These are phyloP conservation scores for Coemansia sp. DNA, from an alignment of 192 early-diverging fungal genomes.

Conservation along the genomic window DNA sequence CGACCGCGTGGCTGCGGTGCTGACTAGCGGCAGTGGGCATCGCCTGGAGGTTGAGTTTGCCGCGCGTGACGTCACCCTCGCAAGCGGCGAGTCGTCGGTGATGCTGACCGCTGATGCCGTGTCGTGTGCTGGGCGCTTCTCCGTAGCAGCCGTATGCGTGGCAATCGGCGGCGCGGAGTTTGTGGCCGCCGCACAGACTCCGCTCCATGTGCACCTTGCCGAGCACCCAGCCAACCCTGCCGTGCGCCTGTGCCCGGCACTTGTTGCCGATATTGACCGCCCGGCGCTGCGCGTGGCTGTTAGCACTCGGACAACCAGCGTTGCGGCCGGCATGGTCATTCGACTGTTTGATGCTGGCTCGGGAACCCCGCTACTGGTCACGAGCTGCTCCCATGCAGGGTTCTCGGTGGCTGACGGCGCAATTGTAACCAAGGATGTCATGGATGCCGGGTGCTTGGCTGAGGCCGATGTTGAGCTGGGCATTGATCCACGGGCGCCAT, in stretches of 20 bases:
- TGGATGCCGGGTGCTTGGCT: background rate
- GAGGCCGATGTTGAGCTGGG: constrained; percentile 7
- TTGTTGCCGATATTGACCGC: background rate
- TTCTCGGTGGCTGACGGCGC: constrained; percentile 5
- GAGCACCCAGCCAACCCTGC: constrained; percentile 12
- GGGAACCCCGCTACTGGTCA: constrained; percentile 4
- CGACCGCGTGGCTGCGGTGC: constrained; percentile 15
- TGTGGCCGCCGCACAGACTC: constrained; percentile 16
- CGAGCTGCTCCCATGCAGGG: background rate
- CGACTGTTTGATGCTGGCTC: constrained; percentile 20
- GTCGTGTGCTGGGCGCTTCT: constrained; percentile 38
- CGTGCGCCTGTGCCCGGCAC: background rate
- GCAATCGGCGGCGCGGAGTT: constrained; percentile 16
- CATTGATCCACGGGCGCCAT: background rate
- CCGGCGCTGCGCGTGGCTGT: constrained; percentile 14
- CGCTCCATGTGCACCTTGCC: constrained; percentile 21
- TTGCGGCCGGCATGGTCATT: constrained; percentile 22
- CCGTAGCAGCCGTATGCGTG: constrained; percentile 17
- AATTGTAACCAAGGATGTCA: constrained; percentile 11
- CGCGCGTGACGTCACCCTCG: constrained; percentile 6
- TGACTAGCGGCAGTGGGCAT: constrained; percentile 8
- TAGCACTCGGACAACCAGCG: background rate
- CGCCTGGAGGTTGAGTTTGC: constrained; percentile 27
- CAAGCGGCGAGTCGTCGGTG: constrained; percentile 1
- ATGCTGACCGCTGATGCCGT: constrained; percentile 17